phyloP scores from a whole-genome alignment of 768 basidiomycete species.

The Naganishia friedmannii region DNA sequence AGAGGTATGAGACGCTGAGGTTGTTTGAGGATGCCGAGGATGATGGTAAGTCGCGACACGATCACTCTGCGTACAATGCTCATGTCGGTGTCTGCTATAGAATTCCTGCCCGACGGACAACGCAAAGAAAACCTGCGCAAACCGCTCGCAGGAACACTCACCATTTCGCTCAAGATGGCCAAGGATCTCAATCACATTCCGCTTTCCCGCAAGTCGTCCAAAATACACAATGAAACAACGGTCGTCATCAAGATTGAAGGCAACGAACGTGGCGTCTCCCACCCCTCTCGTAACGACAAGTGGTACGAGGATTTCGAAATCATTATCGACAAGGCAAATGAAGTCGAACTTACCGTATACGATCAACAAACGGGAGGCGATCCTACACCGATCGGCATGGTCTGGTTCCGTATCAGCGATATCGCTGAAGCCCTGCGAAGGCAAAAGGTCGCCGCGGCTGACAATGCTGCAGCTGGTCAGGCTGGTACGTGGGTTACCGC shows the following conservation, averaged over 20 bases:
- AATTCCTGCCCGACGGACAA: constrained; percentile 69
- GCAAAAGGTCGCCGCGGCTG: constrained; percentile 86
- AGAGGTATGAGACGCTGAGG: constrained; percentile 92
- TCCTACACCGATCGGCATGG: constrained; percentile 83
- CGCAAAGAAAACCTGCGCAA: constrained; percentile 94
- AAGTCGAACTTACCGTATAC: constrained; percentile 92
- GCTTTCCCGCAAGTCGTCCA: constrained; percentile 73
- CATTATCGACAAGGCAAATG: constrained; percentile 93
- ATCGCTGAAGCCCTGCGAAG: constrained; percentile 87
- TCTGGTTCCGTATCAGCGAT: constrained; percentile 92
- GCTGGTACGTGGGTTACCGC: constrained; percentile 79
- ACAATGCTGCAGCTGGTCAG: constrained; percentile 56
- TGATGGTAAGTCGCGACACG: constrained; percentile 56
- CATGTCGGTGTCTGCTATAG: constrained; percentile 45
- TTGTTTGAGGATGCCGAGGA: constrained; percentile 76
- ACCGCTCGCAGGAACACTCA: constrained; percentile 85
- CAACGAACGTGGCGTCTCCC: constrained; percentile 83
- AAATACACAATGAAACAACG: constrained; percentile 75
- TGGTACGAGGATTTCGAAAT: constrained; percentile 99
- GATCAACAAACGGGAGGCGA: constrained; percentile 80
- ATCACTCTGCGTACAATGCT: not conserved
- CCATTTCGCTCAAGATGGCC: constrained; percentile 81
- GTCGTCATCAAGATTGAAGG: constrained; percentile 96
- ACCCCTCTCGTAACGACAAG: constrained; percentile 86
- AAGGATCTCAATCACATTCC: constrained; percentile 94